Conservation (phyloP, 2,329 filamentous ascomycete genomes). For the Cladosporium sp. region DNA sequence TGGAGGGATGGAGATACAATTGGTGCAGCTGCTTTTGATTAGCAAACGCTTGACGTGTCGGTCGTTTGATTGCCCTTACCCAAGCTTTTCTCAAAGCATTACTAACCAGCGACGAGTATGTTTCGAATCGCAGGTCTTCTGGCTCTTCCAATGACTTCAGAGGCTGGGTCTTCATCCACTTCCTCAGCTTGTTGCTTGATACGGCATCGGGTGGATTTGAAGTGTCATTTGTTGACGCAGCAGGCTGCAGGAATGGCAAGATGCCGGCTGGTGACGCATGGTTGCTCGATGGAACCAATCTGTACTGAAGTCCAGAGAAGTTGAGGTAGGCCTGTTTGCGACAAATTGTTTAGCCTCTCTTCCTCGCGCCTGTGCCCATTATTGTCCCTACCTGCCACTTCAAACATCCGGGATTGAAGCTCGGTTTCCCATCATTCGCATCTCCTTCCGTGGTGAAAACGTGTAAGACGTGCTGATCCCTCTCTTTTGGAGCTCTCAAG, state of each 20-base stretch:
- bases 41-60: neutral
- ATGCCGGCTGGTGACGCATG: slow-evolving; percentile 86
- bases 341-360: neutral
- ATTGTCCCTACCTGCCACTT: slow-evolving; percentile 79
- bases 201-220: slow-evolving; percentile 38
- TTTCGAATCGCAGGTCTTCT: slow-evolving; percentile 58
- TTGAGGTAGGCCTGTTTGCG: slow-evolving; percentile 70
- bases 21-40: slow-evolving; percentile 58
- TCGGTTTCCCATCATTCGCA: slow-evolving; percentile 60
- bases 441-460: slow-evolving; percentile 69
- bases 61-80: slow-evolving; percentile 46
- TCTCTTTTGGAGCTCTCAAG: slow-evolving; percentile 49
- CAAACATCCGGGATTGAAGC: slow-evolving; percentile 87
- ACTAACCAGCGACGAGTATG: slow-evolving; percentile 75
- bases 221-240: slow-evolving; percentile 21
- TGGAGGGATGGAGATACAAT: slow-evolving; percentile 70
- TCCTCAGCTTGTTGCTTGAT: slow-evolving; percentile 62
- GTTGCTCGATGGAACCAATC: slow-evolving; percentile 71
- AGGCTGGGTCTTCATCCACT: slow-evolving; percentile 50
- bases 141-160: slow-evolving; percentile 40
- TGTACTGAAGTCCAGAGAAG: slow-evolving; percentile 67
- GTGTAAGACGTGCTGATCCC: slow-evolving; percentile 60
- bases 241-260: slow-evolving; percentile 80
- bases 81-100: slow-evolving; percentile 78
- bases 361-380: neutral